Evolutionary conservation across 2,329 filamentous ascomycete species (phyloP), one percentile per base, ranked within the genome.

Genomic region (Apiospora marii): DNA sequence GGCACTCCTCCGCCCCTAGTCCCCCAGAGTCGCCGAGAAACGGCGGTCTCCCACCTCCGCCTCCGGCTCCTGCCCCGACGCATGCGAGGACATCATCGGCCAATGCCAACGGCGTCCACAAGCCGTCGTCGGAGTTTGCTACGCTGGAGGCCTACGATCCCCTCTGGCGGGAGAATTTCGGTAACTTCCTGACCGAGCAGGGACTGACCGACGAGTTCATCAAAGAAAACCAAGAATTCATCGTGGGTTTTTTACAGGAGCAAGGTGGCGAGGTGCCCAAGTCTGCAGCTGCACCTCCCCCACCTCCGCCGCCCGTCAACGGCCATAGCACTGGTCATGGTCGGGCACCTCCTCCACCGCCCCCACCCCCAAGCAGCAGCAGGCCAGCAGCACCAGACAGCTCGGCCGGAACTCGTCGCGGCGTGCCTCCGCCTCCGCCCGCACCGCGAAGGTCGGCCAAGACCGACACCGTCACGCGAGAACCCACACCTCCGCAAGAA

Each of bases 221-320:
- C 78, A 88, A 87, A 75, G 90, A 91, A 49, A 92, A 92, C 77
- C 90, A 92, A 77, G 90, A 92, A 76, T 92, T 92, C 75, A 92
- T 92, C 78, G 87, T 92, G 75, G 87, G 90, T 51, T 92, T 92
- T 77, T 82, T 92, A 73, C 87, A 87, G 75, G 84, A 91, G 73
- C 87, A 92, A 88, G 80, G 84, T 83, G 75, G 84, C 82, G 76
- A 82, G 77, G 74, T 80, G 78, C 74, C 78, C 74, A 74, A 77
- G 78, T 64, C 69, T 82, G 82, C 58, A 76, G 78, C 34, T 77
- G 77, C 41, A 77, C 78, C 64, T 81, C 84, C 84, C 46, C 82
- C 81, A 4, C 84, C 84, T 7, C 84, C 84, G 10, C 83, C 83
- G 22, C 82, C 82, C 0, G 41, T 48, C 41, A 44, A 68, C 67